phyloP scores from a whole-genome alignment of 441 rosid species.

The Gossypium davidsonii region DNA sequence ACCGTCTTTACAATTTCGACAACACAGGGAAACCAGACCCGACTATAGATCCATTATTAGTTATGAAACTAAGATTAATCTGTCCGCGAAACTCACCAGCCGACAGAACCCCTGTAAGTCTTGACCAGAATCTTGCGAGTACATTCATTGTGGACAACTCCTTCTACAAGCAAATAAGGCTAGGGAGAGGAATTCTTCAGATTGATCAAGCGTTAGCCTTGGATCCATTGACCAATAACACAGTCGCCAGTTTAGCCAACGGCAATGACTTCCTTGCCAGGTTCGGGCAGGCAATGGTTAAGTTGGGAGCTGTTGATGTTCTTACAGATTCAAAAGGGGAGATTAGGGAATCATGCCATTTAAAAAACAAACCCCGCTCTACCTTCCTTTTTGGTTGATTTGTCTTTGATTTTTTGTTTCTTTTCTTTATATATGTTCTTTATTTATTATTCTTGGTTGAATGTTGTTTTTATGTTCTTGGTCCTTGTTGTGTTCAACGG shows the following conservation, averaged over 20 bases:
- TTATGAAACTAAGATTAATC: slow-evolving; percentile 1
- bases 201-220: background rate
- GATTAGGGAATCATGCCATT: background rate
- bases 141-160: slow-evolving; percentile 40
- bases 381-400: background rate
- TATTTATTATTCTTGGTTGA: background rate
- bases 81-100: slow-evolving; percentile 30
- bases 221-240: slow-evolving; percentile 14
- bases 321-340: slow-evolving; percentile 1
- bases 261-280: slow-evolving; percentile 24
- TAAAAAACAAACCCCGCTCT: background rate
- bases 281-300: slow-evolving; percentile 55
- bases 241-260: background rate
- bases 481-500: background rate
- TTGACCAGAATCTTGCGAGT: slow-evolving; percentile 40
- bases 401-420: background rate
- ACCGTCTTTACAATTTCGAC: slow-evolving; percentile 43
- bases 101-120: slow-evolving; percentile 16
- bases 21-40: slow-evolving; percentile 39
- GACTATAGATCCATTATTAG: slow-evolving; percentile 31
- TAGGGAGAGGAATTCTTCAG: slow-evolving; percentile 35
- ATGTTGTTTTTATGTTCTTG: background rate
- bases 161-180: slow-evolving; percentile 37
- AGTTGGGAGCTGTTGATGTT: slow-evolving; percentile 34
- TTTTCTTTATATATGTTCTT: background rate